These are phyloP conservation scores for Alternaria alternata DNA, from an alignment of 2,329 filamentous ascomycete genomes.

Conservation along the genomic window DNA sequence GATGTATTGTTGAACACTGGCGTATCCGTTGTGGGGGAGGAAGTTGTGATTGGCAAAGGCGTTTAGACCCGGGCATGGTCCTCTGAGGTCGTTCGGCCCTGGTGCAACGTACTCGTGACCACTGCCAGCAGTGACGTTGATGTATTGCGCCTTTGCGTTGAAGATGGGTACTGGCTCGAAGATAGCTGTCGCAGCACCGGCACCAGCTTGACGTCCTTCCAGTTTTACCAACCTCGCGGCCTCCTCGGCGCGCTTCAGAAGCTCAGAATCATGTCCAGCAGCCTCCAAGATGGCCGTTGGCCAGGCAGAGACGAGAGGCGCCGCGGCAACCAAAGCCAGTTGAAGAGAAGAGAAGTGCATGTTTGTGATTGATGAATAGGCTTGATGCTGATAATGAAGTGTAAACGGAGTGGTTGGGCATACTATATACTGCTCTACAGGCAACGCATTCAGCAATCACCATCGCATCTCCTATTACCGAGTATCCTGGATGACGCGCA, in stretches of 20 bases:
- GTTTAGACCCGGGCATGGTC: slow-evolving; percentile 36
- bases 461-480: not conserved
- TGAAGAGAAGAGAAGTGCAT: slow-evolving; percentile 26
- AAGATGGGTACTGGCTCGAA: slow-evolving; percentile 35
- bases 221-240: slow-evolving; percentile 17
- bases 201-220: slow-evolving; percentile 25
- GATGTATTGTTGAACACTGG: slow-evolving; percentile 31
- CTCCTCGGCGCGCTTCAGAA: slow-evolving; percentile 29
- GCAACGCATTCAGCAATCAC: not conserved
- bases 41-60: slow-evolving; percentile 38
- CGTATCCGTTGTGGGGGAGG: slow-evolving; percentile 33
- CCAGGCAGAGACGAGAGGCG: slow-evolving; percentile 26
- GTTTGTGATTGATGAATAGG: slow-evolving; percentile 4
- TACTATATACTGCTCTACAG: slow-evolving; percentile 1
- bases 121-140: slow-evolving; percentile 28
- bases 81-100: slow-evolving; percentile 32
- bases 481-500: not conserved
- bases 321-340: slow-evolving; percentile 18
- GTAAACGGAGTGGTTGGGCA: not conserved
- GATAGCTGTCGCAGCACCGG: slow-evolving; percentile 27
- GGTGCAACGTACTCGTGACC: slow-evolving; percentile 37
- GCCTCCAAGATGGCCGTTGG: slow-evolving; percentile 33
- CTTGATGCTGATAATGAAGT: not conserved
- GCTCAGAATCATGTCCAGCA: slow-evolving; percentile 25
- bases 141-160: slow-evolving; percentile 25